Base-by-base conservation (phyloP, 768 basidiomycete genomes). In the Leucocoprinus birnbaumii region DNA sequence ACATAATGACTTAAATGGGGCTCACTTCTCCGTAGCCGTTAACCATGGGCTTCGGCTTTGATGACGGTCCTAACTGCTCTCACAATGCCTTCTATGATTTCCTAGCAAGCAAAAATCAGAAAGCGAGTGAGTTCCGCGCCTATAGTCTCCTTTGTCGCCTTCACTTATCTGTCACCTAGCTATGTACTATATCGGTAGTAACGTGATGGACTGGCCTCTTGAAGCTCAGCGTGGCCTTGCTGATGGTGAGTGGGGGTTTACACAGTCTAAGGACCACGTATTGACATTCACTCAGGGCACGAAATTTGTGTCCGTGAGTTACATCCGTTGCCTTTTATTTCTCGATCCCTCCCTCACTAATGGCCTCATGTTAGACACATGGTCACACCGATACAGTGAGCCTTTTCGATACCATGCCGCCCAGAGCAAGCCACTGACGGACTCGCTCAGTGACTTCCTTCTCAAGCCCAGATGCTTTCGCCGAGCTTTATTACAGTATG, bases 401-500 rank as follows among this genome's bases (percentile, higher is more conserved):
- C 62, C 4, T 42, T 52, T 11, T 45, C 21, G 21, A 16, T 4
- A n/a, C n/a, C 0, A 47, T 0, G 22, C 5, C 14, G 18, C 7
- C 10, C 11, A 9, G 7, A 7, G 51, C 16, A 21, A 18, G 9
- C 11, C 18, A n/a, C 22, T 37, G 14, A 47, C 59, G 24, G 53
- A 40, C 26, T 44, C 11, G 8, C 48, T 26, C 18, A 84, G 83
- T 79, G 80, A 86, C 86, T 0, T 63, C 80, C 2, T 72, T 86
- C 40, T 68, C 76, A 8, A 91, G 84, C 63, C 71, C 81, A 59
- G 71, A 86, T 58, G 86, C 82, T 3, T 89, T 91, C 55, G 89
- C 89, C 3, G 89, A 92, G 66, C 73, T 93, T 16, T 90, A 85
- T 56, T 93, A 89, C 69, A 83, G 82, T 80, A 59, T 34, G 81